Conservation (phyloP, 345 rosid species). For the Hibiscus syriacus region DNA sequence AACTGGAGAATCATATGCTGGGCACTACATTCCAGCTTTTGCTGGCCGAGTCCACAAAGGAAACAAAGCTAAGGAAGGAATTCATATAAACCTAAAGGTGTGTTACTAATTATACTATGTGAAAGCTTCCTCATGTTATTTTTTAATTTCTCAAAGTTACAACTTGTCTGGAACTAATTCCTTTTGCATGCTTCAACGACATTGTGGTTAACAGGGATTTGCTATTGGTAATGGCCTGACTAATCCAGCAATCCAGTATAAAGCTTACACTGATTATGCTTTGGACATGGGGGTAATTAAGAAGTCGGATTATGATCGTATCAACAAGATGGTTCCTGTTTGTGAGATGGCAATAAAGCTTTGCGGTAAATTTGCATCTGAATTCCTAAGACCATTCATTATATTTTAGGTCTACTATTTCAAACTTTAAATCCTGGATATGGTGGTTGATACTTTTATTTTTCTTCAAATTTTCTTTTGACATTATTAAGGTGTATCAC, state of each 20-base stretch:
- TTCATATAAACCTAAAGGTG: constrained; percentile 86
- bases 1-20: constrained; percentile 23
- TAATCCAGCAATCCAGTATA: constrained; percentile 80
- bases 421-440: constrained; percentile 27
- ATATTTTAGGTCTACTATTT: neutral
- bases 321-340: constrained; percentile 73
- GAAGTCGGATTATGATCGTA: constrained; percentile 47
- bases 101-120: neutral
- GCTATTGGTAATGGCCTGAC: constrained; percentile 99
- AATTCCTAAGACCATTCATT: neutral
- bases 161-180: neutral
- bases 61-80: constrained; percentile 87
- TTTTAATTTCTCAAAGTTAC: neutral
- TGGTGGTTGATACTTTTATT: constrained; percentile 7
- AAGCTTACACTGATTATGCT: constrained; percentile 93
- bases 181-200: neutral
- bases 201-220: constrained; percentile 55
- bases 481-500: neutral
- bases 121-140: neutral
- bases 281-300: constrained; percentile 72
- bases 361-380: constrained; percentile 45
- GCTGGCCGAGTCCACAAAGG: constrained; percentile 87
- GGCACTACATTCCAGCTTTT: constrained; percentile 93
- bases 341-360: constrained; percentile 83
- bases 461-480: neutral